These are phyloP conservation scores for Populus alba DNA, from an alignment of 345 rosid species.

Conservation along the genomic window DNA sequence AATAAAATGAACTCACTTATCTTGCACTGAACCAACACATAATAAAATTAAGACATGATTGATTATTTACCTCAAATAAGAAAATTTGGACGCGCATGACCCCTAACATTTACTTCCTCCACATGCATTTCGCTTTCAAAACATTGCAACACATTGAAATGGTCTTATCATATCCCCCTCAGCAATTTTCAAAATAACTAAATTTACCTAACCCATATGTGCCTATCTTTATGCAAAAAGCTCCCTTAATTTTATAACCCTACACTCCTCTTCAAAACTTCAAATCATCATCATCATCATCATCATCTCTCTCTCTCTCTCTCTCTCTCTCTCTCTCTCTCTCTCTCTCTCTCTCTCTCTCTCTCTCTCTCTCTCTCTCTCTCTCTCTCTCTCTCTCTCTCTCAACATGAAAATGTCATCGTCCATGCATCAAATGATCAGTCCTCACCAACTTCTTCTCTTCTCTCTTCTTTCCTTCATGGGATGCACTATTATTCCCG, in stretches of 20 bases:
- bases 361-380: not conserved
- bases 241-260: not conserved
- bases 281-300: not conserved
- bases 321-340: not conserved
- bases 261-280: not conserved
- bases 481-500: slow-evolving; percentile 10
- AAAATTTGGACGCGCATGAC: not conserved
- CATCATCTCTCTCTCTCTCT: not conserved
- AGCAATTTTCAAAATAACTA: not conserved
- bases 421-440: not conserved
- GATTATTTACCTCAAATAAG: not conserved
- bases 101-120: slow-evolving; percentile 34
- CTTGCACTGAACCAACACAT: too few relatives aligned
- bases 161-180: slow-evolving; percentile 16
- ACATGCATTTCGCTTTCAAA: slow-evolving; percentile 40
- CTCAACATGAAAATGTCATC: slow-evolving; percentile 3
- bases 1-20: too few relatives aligned
- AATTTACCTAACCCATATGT: slow-evolving; percentile 12
- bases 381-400: not conserved
- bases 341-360: not conserved
- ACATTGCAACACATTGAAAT: slow-evolving; percentile 11
- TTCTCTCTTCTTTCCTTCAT: slow-evolving; percentile 13
- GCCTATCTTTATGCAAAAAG: slow-evolving; percentile 2
- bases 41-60: not conserved
- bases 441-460: not conserved